Conservation (phyloP, 768 basidiomycete species). For the Mycena galericulata region DNA sequence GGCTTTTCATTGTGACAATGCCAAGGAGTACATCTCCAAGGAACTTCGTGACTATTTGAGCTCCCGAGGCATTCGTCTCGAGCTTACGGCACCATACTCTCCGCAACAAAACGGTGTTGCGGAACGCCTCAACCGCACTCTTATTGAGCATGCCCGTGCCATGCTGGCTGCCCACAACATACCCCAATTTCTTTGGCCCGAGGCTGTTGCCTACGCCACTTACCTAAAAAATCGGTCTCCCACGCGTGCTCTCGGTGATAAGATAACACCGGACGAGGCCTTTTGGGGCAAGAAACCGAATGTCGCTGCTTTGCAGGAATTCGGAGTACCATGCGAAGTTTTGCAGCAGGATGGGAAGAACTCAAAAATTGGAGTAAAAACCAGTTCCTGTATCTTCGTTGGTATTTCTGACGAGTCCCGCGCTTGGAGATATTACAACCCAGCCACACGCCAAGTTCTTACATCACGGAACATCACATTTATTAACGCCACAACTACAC, state of each 20-base stretch:
- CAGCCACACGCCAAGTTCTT: slow-evolving; percentile 22
- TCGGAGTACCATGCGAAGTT: slow-evolving; percentile 19
- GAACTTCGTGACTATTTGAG: slow-evolving; percentile 26
- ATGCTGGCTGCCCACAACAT: slow-evolving; percentile 35
- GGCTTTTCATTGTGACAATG: slow-evolving; percentile 12
- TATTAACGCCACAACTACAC: neutral
- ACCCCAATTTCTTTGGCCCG: slow-evolving; percentile 32
- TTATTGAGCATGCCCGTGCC: slow-evolving; percentile 37
- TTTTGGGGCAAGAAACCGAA: slow-evolving; percentile 34
- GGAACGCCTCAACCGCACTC: slow-evolving; percentile 41
- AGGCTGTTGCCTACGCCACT: slow-evolving; percentile 35
- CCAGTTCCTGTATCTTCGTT: slow-evolving; percentile 19
- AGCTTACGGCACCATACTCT: slow-evolving; percentile 21
- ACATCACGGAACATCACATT: slow-evolving; percentile 37
- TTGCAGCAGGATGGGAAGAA: slow-evolving; percentile 8
- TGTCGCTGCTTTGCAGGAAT: slow-evolving; percentile 17
- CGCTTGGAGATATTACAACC: slow-evolving; percentile 30
- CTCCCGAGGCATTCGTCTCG: slow-evolving; percentile 35
- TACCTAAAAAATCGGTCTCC: slow-evolving; percentile 40
- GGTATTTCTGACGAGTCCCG: slow-evolving; percentile 34
- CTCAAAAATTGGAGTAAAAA: slow-evolving; percentile 12
- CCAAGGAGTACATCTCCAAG: slow-evolving; percentile 9
- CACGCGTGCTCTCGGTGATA: slow-evolving; percentile 17
- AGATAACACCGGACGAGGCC: slow-evolving; percentile 31
- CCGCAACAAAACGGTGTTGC: slow-evolving; percentile 47